Evolutionary conservation across 2,329 filamentous ascomycete species (phyloP), one percentile per base, ranked within the genome.

Genomic region (Cladophialophora carrionii): DNA sequence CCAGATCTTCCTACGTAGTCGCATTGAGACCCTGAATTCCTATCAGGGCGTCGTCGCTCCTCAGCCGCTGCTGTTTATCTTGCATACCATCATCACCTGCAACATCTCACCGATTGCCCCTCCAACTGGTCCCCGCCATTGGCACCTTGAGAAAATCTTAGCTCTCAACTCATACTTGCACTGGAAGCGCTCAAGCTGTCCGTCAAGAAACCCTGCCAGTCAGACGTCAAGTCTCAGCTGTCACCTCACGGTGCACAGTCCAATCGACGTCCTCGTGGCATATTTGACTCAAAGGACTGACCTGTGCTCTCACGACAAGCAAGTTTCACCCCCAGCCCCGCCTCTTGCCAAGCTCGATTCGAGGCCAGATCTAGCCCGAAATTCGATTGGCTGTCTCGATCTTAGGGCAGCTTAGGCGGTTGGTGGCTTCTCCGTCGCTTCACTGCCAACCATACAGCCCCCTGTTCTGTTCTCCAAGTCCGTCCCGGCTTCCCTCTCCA

Each of bases 321-420:
- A 17, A 34, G 52, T 54, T 34, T 31, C n/a, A 24, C 7, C 37
- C 17, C n/a, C 57, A 60, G 57, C 57, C 57, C 57, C 57, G 46
- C 57, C 57, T 51, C 48, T 49, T 29, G 46, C 46, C 57, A 34
- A 60, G 48, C 17, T 26, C 48, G 57, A 60, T 41, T 60, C 43
- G 57, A 60, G 46, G 43, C 56, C 37, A 58, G 56, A 32, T 51
- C n/a, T 8, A 51, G 48, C 46, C 17, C 32, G 57, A 20, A 53
- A 14, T 41, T 53, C 57, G 7, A 60, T 60, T 60, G 57, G 57
- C 31, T n/a, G 46, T 48, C 32, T 60, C 51, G 51, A 64, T 48
- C 46, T 56, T 49, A 29, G 41, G 56, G 31, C 56, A 32, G 26
- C 20, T 2, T 29, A 22, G n/a, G 41, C 7, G 7, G 3, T 20